These are phyloP conservation scores for Bimuria novae-zelandiae DNA, from an alignment of 2,329 filamentous ascomycete species.

Conservation along the genomic window DNA sequence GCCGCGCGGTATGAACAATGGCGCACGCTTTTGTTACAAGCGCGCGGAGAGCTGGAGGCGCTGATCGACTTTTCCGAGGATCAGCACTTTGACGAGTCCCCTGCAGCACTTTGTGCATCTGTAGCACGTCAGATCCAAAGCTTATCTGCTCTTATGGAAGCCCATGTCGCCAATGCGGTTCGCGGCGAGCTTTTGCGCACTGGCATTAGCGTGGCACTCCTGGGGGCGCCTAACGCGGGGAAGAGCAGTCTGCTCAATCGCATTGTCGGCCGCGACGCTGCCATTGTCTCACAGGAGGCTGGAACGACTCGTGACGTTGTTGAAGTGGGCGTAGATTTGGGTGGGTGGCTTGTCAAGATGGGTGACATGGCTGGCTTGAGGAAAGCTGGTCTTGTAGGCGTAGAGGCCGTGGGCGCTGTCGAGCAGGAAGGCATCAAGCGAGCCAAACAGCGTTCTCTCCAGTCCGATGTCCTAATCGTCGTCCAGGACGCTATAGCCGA, in stretches of 20 bases:
- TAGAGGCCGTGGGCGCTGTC: slow-evolving; percentile 66
- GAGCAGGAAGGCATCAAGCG: slow-evolving; percentile 90
- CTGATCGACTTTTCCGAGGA: slow-evolving; percentile 97
- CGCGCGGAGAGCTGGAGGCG: slow-evolving; percentile 89
- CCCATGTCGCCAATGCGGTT: slow-evolving; percentile 77
- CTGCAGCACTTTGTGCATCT: slow-evolving; percentile 69
- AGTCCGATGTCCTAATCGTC: slow-evolving; percentile 84
- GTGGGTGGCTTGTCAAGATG: slow-evolving; percentile 89
- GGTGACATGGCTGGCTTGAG: slow-evolving; percentile 93
- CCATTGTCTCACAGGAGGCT: slow-evolving; percentile 90
- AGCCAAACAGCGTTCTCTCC: slow-evolving; percentile 77
- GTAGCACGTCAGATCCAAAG: slow-evolving; percentile 67
- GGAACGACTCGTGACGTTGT: slow-evolving; percentile 94
- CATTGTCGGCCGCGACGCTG: slow-evolving; percentile 88
- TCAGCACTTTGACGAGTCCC: slow-evolving; percentile 93
- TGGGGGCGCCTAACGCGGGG: slow-evolving; percentile 91
- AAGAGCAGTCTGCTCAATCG: slow-evolving; percentile 94
- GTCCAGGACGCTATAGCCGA: slow-evolving; percentile 72
- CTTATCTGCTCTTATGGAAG: slow-evolving; percentile 66
- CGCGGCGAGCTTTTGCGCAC: slow-evolving; percentile 81
- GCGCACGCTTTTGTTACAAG: slow-evolving; percentile 76
- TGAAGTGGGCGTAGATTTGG: slow-evolving; percentile 86
- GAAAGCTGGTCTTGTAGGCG: slow-evolving; percentile 45
- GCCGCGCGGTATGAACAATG: slow-evolving; percentile 80
- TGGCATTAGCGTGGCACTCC: slow-evolving; percentile 82